A percentile compares a stretch with the other conserved stretches of the same genome.
These are phyloP conservation scores for Yamadazyma epiphylla DNA, from an alignment of 1,139 yeast species.

Conservation along the genomic window DNA sequence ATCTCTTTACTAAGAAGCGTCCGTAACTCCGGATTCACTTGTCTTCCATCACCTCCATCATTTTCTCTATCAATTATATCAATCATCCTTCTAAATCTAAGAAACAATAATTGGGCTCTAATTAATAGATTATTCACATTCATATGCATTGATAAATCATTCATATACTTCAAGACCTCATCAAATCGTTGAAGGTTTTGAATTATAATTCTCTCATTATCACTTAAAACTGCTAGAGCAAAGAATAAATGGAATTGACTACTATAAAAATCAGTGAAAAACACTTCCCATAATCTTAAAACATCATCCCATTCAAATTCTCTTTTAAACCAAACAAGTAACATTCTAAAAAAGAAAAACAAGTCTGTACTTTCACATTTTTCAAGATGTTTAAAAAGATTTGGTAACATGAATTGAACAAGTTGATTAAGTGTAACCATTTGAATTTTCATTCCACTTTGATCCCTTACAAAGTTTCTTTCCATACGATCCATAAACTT, in stretches of 20 bases:
- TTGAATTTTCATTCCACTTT: conserved; percentile 88
- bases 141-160: conserved; percentile 77
- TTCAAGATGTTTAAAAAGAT: conserved; percentile 74
- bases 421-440: conserved; percentile 78
- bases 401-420: conserved; percentile 85
- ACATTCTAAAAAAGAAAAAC: conserved; percentile 92
- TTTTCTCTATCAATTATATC: conserved; percentile 68
- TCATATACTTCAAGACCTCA: conserved; percentile 88
- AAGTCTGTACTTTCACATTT: conserved; percentile 86
- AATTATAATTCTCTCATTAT: conserved; percentile 75
- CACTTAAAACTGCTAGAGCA: conserved; percentile 83
- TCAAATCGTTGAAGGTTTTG: conserved; percentile 76
- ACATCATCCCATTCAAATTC: conserved; percentile 84
- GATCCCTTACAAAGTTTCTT: conserved; percentile 85
- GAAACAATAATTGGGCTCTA: conserved; percentile 76
- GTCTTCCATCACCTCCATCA: conserved; percentile 16
- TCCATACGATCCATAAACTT: conserved; percentile 95
- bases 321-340: conserved; percentile 91
- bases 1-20: conserved; percentile 54
- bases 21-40: conserved; percentile 48
- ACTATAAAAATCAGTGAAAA: conserved; percentile 84
- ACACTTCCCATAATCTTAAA: conserved; percentile 79
- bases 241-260: conserved; percentile 86
- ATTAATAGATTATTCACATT: conserved; percentile 71
- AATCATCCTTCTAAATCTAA: conserved; percentile 74